Conservation (phyloP, 352 stramenopile species). For the Globisporangium spinosum region DNA sequence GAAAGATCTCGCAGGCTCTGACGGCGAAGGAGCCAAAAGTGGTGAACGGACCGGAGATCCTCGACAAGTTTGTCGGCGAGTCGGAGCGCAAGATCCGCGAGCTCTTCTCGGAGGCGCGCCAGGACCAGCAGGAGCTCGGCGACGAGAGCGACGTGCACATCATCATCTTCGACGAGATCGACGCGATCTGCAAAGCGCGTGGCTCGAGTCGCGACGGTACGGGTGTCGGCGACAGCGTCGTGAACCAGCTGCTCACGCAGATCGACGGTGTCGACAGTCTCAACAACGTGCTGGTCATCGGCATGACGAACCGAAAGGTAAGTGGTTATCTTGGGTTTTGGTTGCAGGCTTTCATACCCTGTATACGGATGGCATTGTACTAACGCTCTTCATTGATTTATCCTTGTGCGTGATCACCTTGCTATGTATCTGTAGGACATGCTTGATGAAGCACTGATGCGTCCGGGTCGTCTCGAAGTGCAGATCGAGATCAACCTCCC, state of each 20-base stretch:
- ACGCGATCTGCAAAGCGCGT: conserved; percentile 98
- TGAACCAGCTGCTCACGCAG: conserved; percentile 99
- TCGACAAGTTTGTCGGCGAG: conserved; percentile 99
- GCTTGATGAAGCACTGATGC: conserved; percentile 96
- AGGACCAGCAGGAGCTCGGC: conserved; percentile 88
- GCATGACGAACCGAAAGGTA: conserved; percentile 99
- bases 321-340: background rate
- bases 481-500: conserved; percentile 99
- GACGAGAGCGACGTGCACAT: conserved; percentile 98
- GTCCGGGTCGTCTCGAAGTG: conserved; percentile 98
- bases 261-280: conserved; percentile 99
- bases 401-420: background rate
- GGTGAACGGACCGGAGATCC: conserved; percentile 98
- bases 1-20: conserved; percentile 96
- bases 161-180: conserved; percentile 99
- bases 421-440: conserved; percentile 45
- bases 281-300: conserved; percentile 99
- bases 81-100: conserved; percentile 99
- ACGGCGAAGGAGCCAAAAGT: conserved; percentile 96
- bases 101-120: conserved; percentile 93
- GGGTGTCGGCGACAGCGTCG: conserved; percentile 96
- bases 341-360: background rate
- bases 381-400: background rate
- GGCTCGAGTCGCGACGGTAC: conserved; percentile 92
- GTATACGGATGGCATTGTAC: background rate